Evolutionary conservation across 1,139 yeast species (phyloP).

Genomic region (Taphrina communis): DNA sequence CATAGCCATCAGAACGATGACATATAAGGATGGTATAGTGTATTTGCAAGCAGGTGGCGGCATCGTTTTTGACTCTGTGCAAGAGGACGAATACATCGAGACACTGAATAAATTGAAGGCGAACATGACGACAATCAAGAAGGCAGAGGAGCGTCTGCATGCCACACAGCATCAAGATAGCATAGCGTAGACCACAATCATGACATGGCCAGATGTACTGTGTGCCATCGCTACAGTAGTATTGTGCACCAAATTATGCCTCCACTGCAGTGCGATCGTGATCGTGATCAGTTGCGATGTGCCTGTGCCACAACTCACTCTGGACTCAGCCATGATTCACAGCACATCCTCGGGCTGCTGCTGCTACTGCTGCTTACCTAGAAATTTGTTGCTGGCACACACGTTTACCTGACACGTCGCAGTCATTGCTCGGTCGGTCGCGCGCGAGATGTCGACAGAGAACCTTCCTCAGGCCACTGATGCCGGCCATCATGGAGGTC

Average conservation of each 20-base stretch:
- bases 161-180: constrained; percentile 11
- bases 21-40: constrained; percentile 84
- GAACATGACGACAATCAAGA: constrained; percentile 82
- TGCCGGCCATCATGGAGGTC: background rate
- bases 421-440: too few relatives aligned
- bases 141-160: constrained; percentile 67
- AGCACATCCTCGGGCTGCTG: too few relatives aligned
- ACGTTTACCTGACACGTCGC: too few relatives aligned
- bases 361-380: too few relatives aligned
- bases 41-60: constrained; percentile 99
- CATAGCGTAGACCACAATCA: constrained; percentile 2
- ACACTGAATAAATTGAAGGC: constrained; percentile 98
- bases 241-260: background rate
- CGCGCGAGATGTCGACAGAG: constrained; percentile 15
- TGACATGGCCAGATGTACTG: background rate
- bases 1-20: constrained; percentile 96
- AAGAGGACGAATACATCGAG: constrained; percentile 91
- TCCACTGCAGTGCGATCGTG: background rate
- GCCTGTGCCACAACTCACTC: constrained; percentile 16
- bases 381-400: too few relatives aligned
- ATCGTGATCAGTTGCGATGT: background rate
- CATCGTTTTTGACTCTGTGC: constrained; percentile 92
- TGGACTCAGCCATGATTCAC: background rate
- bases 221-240: background rate
- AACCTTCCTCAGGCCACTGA: constrained; percentile 19